Conservation (phyloP, 2,329 filamentous ascomycete species). For the Dryadomyces sulphureus region DNA sequence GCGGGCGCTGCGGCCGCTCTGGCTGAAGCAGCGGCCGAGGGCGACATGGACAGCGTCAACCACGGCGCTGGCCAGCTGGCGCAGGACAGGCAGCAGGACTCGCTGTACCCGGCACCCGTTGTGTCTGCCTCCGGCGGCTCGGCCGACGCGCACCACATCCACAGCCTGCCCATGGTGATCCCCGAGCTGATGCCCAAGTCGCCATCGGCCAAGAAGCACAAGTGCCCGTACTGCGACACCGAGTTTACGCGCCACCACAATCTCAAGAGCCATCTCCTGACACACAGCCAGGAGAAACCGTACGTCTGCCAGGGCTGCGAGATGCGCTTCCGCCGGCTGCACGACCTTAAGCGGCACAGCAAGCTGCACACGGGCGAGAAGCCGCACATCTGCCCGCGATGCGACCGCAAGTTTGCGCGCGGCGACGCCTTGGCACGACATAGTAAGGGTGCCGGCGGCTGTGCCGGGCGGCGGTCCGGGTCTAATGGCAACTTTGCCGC, state of each 20-base stretch:
- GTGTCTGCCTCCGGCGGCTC: background rate
- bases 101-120: background rate
- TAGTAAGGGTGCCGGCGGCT: conserved; percentile 89
- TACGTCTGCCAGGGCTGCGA: conserved; percentile 90
- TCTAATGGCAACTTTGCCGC: conserved; percentile 40
- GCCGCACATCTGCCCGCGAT: conserved; percentile 88
- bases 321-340: conserved; percentile 79
- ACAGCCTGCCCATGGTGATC: background rate
- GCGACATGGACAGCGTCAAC: background rate
- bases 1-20: conserved; percentile 4
- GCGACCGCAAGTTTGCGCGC: conserved; percentile 84
- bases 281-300: conserved; percentile 96
- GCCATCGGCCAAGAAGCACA: conserved; percentile 81
- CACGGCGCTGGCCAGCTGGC: conserved; percentile 1
- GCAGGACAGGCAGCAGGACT: background rate
- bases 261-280: conserved; percentile 90
- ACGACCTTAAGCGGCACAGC: conserved; percentile 89
- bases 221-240: conserved; percentile 90
- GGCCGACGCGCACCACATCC: background rate
- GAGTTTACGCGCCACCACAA: conserved; percentile 97
- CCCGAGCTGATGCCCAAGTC: conserved; percentile 44
- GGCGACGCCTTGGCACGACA: conserved; percentile 90
- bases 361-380: conserved; percentile 96
- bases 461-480: conserved; percentile 78
- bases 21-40: conserved; percentile 22